phyloP scores from a whole-genome alignment of 2,329 filamentous ascomycete genomes.

The Aspergillus sp. region DNA sequence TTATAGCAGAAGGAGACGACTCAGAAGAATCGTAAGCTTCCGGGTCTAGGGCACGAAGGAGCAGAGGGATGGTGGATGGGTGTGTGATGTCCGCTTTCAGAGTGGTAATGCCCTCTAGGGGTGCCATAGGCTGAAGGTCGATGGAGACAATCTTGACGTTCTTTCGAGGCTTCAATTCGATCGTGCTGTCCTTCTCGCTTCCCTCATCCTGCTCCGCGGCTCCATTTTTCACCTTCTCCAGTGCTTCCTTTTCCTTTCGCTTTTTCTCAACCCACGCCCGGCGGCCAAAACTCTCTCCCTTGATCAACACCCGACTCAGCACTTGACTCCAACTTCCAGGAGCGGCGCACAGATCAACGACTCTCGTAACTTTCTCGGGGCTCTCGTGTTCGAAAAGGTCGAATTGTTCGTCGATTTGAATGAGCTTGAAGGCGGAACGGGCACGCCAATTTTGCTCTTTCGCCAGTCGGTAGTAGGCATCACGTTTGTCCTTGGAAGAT shows the following conservation, averaged over 20 bases:
- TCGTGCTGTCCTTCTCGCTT: constrained; percentile 24
- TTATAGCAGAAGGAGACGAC: constrained; percentile 35
- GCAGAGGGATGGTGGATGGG: constrained; percentile 84
- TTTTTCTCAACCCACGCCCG: constrained; percentile 84
- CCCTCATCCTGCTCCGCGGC: constrained; percentile 10
- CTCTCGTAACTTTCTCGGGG: constrained; percentile 71
- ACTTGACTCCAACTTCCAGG: constrained; percentile 98
- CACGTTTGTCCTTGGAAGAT: constrained; percentile 97
- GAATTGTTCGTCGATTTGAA: constrained; percentile 95
- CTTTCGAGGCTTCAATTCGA: constrained; percentile 48
- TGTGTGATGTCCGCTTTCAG: constrained; percentile 96
- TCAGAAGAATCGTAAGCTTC: constrained; percentile 49
- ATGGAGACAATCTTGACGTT: constrained; percentile 94
- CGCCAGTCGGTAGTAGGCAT: constrained; percentile 94
- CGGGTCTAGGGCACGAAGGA: constrained; percentile 79
- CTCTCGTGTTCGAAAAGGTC: constrained; percentile 69
- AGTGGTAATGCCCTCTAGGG: constrained; percentile 85
- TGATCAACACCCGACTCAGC: constrained; percentile 85
- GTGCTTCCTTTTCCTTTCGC: constrained; percentile 47
- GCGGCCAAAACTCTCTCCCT: constrained; percentile 84
- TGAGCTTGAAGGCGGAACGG: constrained; percentile 90
- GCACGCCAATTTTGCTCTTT: constrained; percentile 99
- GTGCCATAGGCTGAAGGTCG: constrained; percentile 92
- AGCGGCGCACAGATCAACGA: constrained; percentile 93
- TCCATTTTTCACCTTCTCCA: constrained; percentile 16